Base-by-base conservation (phyloP, 1,139 yeast species). In the Geotrichum bryndzae region DNA sequence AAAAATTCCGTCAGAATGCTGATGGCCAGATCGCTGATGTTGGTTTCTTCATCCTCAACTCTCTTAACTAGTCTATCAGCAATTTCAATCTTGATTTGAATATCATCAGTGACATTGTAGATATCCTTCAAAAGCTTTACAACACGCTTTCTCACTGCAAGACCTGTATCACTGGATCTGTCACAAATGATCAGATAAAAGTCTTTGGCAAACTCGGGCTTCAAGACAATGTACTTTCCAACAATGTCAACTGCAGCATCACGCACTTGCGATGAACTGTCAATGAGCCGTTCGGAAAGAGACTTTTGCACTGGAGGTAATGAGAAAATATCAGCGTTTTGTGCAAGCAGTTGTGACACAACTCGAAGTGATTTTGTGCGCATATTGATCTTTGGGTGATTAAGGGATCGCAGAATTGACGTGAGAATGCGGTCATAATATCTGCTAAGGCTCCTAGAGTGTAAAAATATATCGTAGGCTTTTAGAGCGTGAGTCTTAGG, bases 231-330 rank as follows among this genome's bases (percentile, higher is more conserved):
- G 64, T 82, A 84, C 59, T 80, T 80, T 15, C 82, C 80, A 35
- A 94, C 74, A 58, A 90, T 77, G 54, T 89, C 96, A 33, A 90
- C 75, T 1, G 86, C 85, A 0, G 96, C 89, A 69, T 87, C 92
- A 64, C 91, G 79, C 0, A 90, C 94, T 60, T 86, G 80, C 0
- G 96, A 84, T 0, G 92, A 87, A 0, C 79, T 70, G 66, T 88
- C 94, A 5, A 70, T 73, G 50, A 90, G 74, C 58, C 85, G 75
- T 10, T 73, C 76, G 0, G 84, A 77, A 4, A 90, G 76, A 0
- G 87, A 79, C 8, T 75, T 76, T 65, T 81, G 85, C 4, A 89
- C 80, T 29, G 76, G 74, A 0, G 83, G 79, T 1, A 82, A 74
- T 1, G 79, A 71, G 53, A 88, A 72, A 45, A 88, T 73, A 0